Evolutionary conservation across 257 asterid genomes (phyloP).

Genomic region (Coffea canephora): DNA sequence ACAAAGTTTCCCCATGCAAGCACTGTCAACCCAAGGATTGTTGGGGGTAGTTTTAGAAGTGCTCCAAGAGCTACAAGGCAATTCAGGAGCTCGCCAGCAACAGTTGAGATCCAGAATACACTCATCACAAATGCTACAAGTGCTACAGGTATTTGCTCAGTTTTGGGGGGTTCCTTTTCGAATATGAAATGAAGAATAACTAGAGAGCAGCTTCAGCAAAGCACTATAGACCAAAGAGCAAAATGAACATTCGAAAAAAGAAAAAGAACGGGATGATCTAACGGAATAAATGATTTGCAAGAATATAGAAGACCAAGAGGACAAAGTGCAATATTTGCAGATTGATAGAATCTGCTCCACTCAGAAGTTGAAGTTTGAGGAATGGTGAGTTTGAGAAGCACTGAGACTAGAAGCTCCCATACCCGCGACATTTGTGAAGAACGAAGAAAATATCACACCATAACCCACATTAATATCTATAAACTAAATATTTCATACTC

Average conservation of each 20-base stretch:
- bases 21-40: constrained; percentile 88
- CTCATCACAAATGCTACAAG: no score
- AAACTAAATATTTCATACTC: no score
- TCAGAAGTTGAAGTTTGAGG: constrained; percentile 69
- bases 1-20: constrained; percentile 98
- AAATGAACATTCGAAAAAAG: constrained; percentile 56
- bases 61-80: constrained; percentile 84
- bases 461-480: no score
- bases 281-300: constrained; percentile 74
- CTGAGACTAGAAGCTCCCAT: no score
- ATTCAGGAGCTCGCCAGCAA: constrained; percentile 85
- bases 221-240: no score
- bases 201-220: no score
- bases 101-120: constrained; percentile 68
- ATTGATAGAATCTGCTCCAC: constrained; percentile 32
- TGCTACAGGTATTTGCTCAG: no score
- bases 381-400: constrained; percentile 31
- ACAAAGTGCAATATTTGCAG: constrained; percentile 74
- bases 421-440: no score
- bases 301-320: constrained; percentile 78
- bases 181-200: no score
- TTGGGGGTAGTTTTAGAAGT: constrained; percentile 39
- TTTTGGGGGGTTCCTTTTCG: no score
- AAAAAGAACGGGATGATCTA: constrained; percentile 66
- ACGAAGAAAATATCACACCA: no score